Conservation (phyloP, 108 stramenopile genomes). For the Fragilariopsis cylindrus region DNA sequence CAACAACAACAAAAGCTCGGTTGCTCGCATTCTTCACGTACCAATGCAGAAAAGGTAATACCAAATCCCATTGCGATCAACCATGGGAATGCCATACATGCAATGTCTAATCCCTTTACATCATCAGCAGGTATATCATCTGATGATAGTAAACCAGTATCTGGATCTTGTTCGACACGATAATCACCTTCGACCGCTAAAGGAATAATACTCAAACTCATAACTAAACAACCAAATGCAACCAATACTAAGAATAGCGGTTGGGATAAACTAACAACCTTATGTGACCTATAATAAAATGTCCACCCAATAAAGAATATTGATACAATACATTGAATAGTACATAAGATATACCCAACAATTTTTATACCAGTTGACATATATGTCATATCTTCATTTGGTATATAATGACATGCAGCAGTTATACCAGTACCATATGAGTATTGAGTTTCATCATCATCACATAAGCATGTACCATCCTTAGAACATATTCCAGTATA, state of each 20-base stretch:
- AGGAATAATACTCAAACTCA: constrained; percentile 34
- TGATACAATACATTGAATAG: neutral
- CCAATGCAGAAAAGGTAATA: neutral
- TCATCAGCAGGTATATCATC: neutral
- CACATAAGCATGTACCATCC: constrained; percentile 2
- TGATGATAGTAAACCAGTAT: too few relatives aligned
- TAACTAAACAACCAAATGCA: constrained; percentile 13
- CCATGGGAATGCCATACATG: constrained; percentile 46
- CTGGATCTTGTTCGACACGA: neutral
- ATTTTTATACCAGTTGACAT: neutral
- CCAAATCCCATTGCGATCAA: constrained; percentile 40
- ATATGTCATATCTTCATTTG: constrained; percentile 26
- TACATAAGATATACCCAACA: constrained; percentile 4
- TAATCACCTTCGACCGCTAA: constrained; percentile 22
- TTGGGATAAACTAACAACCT: constrained; percentile 19
- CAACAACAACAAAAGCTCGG: neutral
- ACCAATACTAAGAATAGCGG: constrained; percentile 24
- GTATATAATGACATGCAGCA: constrained; percentile 17
- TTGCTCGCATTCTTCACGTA: neutral
- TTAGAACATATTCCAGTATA: neutral
- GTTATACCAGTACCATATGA: constrained; percentile 6
- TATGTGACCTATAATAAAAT: constrained; percentile 11
- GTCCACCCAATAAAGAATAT: constrained; percentile 20
- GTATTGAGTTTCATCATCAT: neutral
- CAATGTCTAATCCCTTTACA: neutral